Percentiles rank a stretch among this genome's conserved stretches.
Conservation (phyloP, 192 early-diverging fungal species). For the Gigaspora rosea region DNA sequence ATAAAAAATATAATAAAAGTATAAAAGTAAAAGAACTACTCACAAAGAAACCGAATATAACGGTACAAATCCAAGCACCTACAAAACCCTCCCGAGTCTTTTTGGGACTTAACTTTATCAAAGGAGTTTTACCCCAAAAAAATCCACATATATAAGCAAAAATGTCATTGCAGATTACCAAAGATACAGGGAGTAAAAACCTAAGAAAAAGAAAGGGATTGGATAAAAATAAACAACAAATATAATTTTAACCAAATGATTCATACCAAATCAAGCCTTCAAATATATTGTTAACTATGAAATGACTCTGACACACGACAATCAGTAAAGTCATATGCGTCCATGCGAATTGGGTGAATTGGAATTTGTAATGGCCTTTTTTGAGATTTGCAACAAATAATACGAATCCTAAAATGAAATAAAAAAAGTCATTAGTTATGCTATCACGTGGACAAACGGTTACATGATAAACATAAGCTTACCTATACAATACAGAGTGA, state of each 20-base stretch:
- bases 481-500: conserved; percentile 85
- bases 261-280: conserved; percentile 96
- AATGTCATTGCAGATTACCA: conserved; percentile 96
- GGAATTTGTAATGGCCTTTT: conserved; percentile 92
- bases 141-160: conserved; percentile 95
- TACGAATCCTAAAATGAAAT: conserved; percentile 65
- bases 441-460: too few species aligned
- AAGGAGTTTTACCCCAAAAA: conserved; percentile 85
- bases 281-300: conserved; percentile 97
- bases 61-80: conserved; percentile 82
- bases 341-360: conserved; percentile 96
- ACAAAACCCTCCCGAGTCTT: conserved; percentile 98
- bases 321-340: conserved; percentile 95
- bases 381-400: conserved; percentile 92
- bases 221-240: conserved; percentile 6
- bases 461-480: conserved; percentile 7
- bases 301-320: conserved; percentile 92
- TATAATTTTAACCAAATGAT: too few species aligned
- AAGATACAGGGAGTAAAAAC: conserved; percentile 84
- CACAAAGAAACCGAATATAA: conserved; percentile 85
- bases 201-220: conserved; percentile 20
- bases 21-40: conserved; percentile 1
- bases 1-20: too few species aligned
- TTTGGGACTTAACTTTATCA: conserved; percentile 95
- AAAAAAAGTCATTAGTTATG: not conserved